Evolutionary conservation across 83 land plant species (phyloP).

Genomic region (Picea engelmannii): DNA sequence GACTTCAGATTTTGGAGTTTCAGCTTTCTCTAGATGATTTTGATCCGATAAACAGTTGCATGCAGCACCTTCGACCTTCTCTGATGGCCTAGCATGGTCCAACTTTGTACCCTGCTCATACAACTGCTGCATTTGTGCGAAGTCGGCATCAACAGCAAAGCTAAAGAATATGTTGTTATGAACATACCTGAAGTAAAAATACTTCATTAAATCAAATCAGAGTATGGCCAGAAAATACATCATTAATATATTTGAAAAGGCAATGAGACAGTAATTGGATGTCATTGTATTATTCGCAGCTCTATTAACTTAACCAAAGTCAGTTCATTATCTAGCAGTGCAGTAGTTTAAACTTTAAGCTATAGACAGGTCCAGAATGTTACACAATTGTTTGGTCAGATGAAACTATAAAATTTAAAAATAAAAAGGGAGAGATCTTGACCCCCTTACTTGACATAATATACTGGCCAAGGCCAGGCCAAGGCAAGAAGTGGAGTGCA

Average conservation of each 20-base stretch:
- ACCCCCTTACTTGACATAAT: no score
- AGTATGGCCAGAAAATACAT: background rate
- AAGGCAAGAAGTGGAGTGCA: no score
- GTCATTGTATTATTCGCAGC: background rate
- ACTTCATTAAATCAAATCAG: background rate
- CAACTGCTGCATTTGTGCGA: constrained; percentile 61
- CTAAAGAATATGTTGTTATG: constrained; percentile 99
- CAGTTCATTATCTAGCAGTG: background rate
- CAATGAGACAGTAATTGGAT: background rate
- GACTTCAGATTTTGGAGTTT: background rate
- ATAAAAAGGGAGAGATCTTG: no score
- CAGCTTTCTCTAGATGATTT: background rate
- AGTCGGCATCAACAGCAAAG: constrained; percentile 97
- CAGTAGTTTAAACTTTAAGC: background rate
- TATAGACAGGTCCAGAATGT: background rate
- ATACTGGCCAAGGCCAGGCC: no score
- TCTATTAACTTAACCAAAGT: background rate
- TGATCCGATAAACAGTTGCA: background rate
- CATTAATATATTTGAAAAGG: background rate
- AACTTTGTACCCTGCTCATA: constrained; percentile 29
- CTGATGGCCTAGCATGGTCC: constrained; percentile 8
- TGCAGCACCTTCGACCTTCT: constrained; percentile 1
- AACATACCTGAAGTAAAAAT: constrained; percentile 78
- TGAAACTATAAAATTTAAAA: background rate
- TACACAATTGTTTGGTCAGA: background rate